Evolutionary conservation across 495 filamentous ascomycete species (phyloP).

Genomic region (Penicillium nucicola): DNA sequence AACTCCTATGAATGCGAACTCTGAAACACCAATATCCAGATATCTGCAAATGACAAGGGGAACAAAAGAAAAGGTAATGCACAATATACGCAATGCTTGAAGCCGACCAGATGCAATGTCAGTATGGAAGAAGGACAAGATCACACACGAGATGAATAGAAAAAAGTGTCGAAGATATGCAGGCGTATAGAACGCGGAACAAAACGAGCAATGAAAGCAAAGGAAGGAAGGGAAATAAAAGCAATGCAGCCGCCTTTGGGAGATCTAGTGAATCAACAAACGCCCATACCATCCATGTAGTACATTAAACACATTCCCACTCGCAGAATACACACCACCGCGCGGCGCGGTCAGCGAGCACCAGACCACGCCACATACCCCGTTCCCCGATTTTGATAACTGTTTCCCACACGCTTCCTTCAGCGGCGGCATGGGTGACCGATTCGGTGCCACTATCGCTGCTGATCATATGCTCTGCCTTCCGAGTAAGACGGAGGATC

Average conservation of each 20-base stretch:
- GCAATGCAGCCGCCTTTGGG: constrained; percentile 3
- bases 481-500: constrained; percentile 84
- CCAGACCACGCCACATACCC: constrained; percentile 87
- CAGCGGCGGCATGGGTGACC: constrained; percentile 54
- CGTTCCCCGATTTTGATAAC: constrained; percentile 95
- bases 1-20: constrained; percentile 6
- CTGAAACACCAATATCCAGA: constrained; percentile 10
- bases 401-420: constrained; percentile 91
- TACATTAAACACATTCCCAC: constrained; percentile 67
- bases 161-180: constrained; percentile 8
- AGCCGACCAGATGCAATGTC: constrained; percentile 27
- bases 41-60: not conserved
- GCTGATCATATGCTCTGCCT: constrained; percentile 67
- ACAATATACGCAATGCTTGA: constrained; percentile 29
- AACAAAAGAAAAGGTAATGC: constrained; percentile 11
- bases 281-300: not conserved
- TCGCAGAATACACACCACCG: constrained; percentile 99
- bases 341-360: constrained; percentile 91
- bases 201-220: not conserved
- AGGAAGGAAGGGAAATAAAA: no score
- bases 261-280: not conserved
- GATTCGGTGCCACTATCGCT: constrained; percentile 41
- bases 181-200: constrained; percentile 3
- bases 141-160: not conserved
- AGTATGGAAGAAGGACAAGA: constrained; percentile 12